Percentiles rank a stretch among this genome's conserved stretches.
Conservation (phyloP, 192 early-diverging fungal species). For the Coemansia sp. region DNA sequence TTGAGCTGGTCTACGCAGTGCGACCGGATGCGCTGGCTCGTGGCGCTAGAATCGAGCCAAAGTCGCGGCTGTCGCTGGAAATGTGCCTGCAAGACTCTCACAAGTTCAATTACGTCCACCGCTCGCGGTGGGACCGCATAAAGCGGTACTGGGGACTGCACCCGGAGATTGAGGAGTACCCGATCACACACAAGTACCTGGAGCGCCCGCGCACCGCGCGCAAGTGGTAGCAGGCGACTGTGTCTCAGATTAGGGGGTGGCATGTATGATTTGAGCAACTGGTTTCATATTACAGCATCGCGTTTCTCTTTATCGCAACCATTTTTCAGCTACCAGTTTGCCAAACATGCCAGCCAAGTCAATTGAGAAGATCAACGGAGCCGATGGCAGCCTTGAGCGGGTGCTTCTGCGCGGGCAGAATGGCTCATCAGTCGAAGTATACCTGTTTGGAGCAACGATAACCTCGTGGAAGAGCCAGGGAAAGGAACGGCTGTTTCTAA, state of each 20-base stretch:
- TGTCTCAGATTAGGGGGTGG: slow-evolving; percentile 3
- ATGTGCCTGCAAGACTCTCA: slow-evolving; percentile 39
- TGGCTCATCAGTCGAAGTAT: slow-evolving; percentile 30
- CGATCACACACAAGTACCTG: slow-evolving; percentile 2
- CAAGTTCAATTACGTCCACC: slow-evolving; percentile 31
- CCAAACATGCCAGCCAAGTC: slow-evolving; percentile 2
- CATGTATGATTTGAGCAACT: not conserved
- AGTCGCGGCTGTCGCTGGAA: slow-evolving; percentile 31
- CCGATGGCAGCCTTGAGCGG: slow-evolving; percentile 31
- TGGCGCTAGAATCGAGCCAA: slow-evolving; percentile 16
- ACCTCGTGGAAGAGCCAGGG: slow-evolving; percentile 80
- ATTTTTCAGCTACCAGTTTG: not conserved
- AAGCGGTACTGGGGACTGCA: slow-evolving; percentile 37
- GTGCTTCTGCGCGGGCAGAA: slow-evolving; percentile 29
- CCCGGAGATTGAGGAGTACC: slow-evolving; percentile 34
- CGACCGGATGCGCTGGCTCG: slow-evolving; percentile 23
- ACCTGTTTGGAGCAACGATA: slow-evolving; percentile 78
- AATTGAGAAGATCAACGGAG: slow-evolving; percentile 30
- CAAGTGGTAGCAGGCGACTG: slow-evolving; percentile 12
- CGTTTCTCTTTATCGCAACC: not conserved
- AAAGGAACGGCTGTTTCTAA: slow-evolving; percentile 83
- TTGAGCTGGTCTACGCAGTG: slow-evolving; percentile 32
- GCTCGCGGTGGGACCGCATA: slow-evolving; percentile 31
- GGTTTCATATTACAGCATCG: not conserved
- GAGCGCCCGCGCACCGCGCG: slow-evolving; percentile 3